Base-by-base conservation (phyloP, 441 rosid genomes). In the Syzygium syzygioides region DNA sequence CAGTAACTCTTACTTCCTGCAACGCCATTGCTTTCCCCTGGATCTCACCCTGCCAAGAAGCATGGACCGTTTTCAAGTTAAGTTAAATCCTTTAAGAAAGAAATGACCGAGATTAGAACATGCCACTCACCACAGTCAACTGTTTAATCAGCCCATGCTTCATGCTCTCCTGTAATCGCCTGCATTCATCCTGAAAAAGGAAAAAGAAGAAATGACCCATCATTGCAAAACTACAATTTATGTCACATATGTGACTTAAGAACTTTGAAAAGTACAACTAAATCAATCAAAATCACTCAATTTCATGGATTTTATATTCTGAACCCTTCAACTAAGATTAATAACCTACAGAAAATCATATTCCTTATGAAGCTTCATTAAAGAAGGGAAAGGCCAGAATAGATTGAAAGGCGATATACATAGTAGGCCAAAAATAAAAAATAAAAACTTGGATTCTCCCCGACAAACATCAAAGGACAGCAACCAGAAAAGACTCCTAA, bases 121-220 rank as follows among this genome's bases (percentile, higher is more conserved):
- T 11, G 90, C 12, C 86, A 91, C 96, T 91, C 90, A 95, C 99
- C 96, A 98, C 98, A 53, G 93, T 97, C 88, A 95, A 90, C 88
- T 90, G 93, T 89, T 94, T 96, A 86, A 91, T 92, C 89, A 93
- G 94, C 90, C 99, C 98, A 90, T 94, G 93, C 94, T 94, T 95
- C 85, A 98, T 93, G 90, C 95, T 94, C 94, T 95, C 94, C 52
- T 93, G 90, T 87, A 98, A 88, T 87, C 92, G 93, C 89, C 91
- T 93, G 94, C 99, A 98, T 92, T 98, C 99, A 86, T 95, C 98
- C 99, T 98, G 95, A 87, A 91, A 93, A 60, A 55, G 64, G 57
- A 85, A 55, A 30, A 85, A 55, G 45, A 56, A 85, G 45, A 56
- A 85, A 56, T 91, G 79, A 92, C 66, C 87, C 53, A 91, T 85